Conservation (phyloP, 148 eudicot genomes). For the Amaranthus hypochondriacus region DNA sequence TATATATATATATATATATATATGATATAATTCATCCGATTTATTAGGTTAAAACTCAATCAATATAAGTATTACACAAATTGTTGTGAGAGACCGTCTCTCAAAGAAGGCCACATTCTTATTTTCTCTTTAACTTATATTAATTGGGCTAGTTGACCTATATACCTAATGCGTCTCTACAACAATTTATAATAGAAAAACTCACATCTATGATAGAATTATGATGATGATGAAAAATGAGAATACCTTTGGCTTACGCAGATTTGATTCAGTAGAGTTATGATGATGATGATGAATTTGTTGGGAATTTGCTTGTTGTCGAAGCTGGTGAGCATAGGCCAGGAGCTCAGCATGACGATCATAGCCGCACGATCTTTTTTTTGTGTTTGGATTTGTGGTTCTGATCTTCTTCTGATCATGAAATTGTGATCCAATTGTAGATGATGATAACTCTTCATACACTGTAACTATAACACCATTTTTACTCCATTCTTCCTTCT, state of each 20-base stretch:
- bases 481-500: conserved; percentile 4
- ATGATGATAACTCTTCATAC: conserved; percentile 42
- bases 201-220: background rate
- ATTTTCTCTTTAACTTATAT: no score
- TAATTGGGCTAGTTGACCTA: no score
- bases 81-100: no score
- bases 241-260: conserved; percentile 33
- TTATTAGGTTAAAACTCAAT: no score
- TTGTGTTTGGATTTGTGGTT: background rate
- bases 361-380: conserved; percentile 23
- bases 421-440: background rate
- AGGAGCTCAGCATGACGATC: conserved; percentile 56
- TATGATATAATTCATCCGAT: no score
- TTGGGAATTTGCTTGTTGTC: conserved; percentile 26
- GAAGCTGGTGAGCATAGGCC: conserved; percentile 45
- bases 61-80: no score
- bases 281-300: conserved; percentile 11
- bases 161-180: no score
- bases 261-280: conserved; percentile 13
- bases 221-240: background rate
- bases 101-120: no score
- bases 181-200: background rate
- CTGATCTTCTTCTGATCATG: conserved; percentile 9
- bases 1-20: background rate
- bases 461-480: conserved; percentile 43